These are phyloP conservation scores for Annulohypoxylon maeteangense DNA, from an alignment of 495 filamentous ascomycete genomes.

Conservation along the genomic window DNA sequence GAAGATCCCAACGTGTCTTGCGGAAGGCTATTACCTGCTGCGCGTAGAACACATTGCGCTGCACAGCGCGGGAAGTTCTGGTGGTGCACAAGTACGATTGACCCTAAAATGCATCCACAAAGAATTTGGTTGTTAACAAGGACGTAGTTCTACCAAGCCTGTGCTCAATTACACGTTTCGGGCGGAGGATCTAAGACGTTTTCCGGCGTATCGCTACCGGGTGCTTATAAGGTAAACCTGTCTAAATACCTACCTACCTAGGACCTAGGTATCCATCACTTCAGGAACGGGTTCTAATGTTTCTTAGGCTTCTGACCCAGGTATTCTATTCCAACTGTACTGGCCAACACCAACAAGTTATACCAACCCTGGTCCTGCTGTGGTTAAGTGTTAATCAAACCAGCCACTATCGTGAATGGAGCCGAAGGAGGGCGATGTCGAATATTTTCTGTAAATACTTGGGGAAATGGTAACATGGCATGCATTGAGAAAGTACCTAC, in stretches of 20 bases:
- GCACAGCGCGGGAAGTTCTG: not conserved
- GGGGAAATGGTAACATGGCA: too few species aligned
- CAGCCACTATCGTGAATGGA: not conserved
- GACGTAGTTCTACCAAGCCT: conserved; percentile 6
- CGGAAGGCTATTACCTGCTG: conserved; percentile 1
- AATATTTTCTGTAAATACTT: too few species aligned
- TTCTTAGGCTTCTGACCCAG: conserved; percentile 3
- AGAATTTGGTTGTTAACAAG: not conserved
- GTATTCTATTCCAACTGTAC: conserved; percentile 8
- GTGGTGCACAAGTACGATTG: conserved; percentile 1
- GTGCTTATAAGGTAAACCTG: not conserved
- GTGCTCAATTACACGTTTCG: conserved; percentile 1
- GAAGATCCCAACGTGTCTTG: conserved; percentile 1
- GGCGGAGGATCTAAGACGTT: conserved; percentile 5
- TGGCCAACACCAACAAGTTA: conserved; percentile 8
- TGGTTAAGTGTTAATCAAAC: not conserved
- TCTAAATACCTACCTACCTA: not conserved
- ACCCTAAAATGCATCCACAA: not conserved
- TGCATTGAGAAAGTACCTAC: too few species aligned
- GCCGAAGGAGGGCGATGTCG: too few species aligned
- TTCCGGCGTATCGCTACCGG: not conserved
- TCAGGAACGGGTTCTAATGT: not conserved
- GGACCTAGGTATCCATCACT: too few species aligned
- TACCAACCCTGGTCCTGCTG: conserved; percentile 1
- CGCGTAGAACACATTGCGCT: conserved; percentile 7